A percentile compares a stretch with the other conserved stretches of the same genome.
Conservation (phyloP, 441 rosid genomes). For the Manihot esculenta region DNA sequence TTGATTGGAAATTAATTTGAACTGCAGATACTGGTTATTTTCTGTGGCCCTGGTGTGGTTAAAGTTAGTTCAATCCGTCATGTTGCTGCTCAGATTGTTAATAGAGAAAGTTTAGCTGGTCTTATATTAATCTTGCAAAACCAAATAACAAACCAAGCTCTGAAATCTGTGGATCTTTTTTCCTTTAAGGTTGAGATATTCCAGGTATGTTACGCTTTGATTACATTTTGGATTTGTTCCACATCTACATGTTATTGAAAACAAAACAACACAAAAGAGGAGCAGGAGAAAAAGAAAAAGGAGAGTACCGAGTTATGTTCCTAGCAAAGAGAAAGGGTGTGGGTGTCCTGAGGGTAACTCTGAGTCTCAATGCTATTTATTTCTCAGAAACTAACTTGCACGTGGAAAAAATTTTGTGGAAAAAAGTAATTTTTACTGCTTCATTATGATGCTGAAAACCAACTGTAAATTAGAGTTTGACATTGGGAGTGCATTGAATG, state of each 20-base stretch:
- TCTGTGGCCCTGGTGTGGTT: conserved; percentile 58
- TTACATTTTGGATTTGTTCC: background rate
- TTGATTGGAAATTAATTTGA: conserved; percentile 5
- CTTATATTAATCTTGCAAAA: conserved; percentile 71
- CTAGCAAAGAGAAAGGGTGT: no score
- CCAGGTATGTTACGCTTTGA: conserved; percentile 46
- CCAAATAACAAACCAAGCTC: conserved; percentile 75
- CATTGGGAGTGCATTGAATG: no score
- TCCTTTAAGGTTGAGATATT: conserved; percentile 79
- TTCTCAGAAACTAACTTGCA: no score
- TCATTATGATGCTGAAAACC: no score
- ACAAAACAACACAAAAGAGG: background rate
- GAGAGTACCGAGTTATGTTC: no score
- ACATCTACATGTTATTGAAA: background rate
- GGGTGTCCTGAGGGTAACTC: no score
- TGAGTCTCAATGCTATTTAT: no score
- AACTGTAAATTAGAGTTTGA: no score
- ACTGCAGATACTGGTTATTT: conserved; percentile 65
- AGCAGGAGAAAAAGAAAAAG: no score
- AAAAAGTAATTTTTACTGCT: no score
- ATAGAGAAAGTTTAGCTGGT: conserved; percentile 59
- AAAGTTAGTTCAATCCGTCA: conserved; percentile 64
- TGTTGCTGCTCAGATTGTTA: conserved; percentile 54
- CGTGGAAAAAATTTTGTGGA: no score
- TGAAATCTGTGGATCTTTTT: conserved; percentile 69